Conservation (phyloP, 2,329 filamentous ascomycete genomes). For the Teratosphaeria destructans region DNA sequence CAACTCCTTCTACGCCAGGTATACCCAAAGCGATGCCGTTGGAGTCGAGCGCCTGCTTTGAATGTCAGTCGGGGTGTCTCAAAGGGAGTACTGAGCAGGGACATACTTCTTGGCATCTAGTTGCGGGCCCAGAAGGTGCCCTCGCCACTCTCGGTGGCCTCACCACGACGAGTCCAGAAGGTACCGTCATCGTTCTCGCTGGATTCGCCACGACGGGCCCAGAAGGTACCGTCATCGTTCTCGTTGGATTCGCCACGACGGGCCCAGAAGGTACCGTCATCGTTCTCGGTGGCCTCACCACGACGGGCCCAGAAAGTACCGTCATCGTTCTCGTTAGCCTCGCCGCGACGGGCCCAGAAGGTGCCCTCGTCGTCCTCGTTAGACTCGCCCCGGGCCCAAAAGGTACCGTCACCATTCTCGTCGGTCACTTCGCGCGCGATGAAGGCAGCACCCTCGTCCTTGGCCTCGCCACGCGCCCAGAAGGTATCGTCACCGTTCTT, state of each 20-base stretch:
- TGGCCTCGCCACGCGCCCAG: background rate
- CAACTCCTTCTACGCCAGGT: background rate
- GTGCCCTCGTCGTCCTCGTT: background rate
- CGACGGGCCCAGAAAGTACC: background rate
- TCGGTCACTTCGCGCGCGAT: background rate
- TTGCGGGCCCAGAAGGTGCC: background rate
- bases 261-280: background rate
- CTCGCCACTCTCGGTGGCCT: background rate
- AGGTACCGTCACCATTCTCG: background rate
- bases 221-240: background rate
- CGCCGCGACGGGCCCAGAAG: background rate
- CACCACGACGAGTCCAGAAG: background rate
- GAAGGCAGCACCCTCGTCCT: background rate
- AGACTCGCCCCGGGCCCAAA: background rate
- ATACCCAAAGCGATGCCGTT: background rate
- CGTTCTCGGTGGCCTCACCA: background rate
- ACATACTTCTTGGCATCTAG: background rate
- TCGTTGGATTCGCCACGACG: background rate
- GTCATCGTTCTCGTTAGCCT: background rate
- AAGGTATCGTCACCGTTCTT: background rate
- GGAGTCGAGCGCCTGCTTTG: background rate
- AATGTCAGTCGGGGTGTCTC: background rate
- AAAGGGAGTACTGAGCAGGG: background rate
- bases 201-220: background rate
- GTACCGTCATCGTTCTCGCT: background rate